These are phyloP conservation scores for Achlya hypogyna DNA, from an alignment of 352 stramenopile species.

Conservation along the genomic window DNA sequence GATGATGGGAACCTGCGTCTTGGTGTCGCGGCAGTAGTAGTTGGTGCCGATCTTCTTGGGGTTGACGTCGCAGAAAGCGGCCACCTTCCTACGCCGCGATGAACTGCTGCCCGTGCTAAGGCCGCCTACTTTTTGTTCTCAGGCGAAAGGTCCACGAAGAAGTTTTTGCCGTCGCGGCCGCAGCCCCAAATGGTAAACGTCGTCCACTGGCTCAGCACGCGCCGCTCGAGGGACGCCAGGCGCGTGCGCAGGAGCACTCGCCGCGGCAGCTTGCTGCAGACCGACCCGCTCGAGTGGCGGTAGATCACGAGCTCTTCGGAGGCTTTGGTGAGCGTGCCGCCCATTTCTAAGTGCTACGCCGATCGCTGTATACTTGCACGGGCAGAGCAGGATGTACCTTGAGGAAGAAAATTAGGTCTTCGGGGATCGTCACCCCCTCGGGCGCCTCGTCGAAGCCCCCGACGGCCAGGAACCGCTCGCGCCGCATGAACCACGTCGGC, in stretches of 20 bases:
- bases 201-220: conserved; percentile 15
- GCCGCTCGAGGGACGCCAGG: conserved; percentile 12
- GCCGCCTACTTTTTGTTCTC: neutral
- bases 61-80: conserved; percentile 16
- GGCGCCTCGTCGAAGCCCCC: conserved; percentile 15
- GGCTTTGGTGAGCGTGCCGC: conserved; percentile 4
- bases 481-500: conserved; percentile 19
- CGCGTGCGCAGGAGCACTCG: conserved; percentile 12
- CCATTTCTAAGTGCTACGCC: conserved; percentile 14
- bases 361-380: neutral
- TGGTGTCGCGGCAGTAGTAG: conserved; percentile 6
- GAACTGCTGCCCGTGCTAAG: neutral
- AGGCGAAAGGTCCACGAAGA: conserved; percentile 9
- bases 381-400: conserved; percentile 2
- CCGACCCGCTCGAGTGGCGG: conserved; percentile 7
- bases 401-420: conserved; percentile 20
- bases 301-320: conserved; percentile 16
- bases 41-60: conserved; percentile 18
- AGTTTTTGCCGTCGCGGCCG: conserved; percentile 15
- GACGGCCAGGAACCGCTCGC: conserved; percentile 6
- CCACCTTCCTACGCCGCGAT: neutral
- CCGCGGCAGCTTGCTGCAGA: conserved; percentile 17
- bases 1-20: conserved; percentile 10
- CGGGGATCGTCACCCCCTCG: neutral
- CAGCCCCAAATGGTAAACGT: conserved; percentile 19